phyloP scores from a whole-genome alignment of 345 rosid species.

The Balakata baccata region DNA sequence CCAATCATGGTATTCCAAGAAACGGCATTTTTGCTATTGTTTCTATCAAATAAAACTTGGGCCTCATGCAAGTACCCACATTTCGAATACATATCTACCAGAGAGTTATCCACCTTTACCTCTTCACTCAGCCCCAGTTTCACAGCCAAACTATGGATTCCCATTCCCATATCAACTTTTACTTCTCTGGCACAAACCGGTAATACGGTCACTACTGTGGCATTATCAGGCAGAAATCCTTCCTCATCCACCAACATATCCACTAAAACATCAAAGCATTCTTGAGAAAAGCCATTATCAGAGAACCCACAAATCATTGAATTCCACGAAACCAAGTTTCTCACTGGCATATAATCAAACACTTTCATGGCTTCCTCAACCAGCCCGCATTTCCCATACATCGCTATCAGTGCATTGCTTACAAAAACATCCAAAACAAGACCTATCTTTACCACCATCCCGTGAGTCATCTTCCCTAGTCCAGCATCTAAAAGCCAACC shows the following conservation, averaged over 20 bases:
- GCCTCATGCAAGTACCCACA: slow-evolving; percentile 51
- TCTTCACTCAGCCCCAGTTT: slow-evolving; percentile 48
- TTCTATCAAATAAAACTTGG: slow-evolving; percentile 37
- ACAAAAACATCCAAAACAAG: slow-evolving; percentile 51
- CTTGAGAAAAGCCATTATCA: slow-evolving; percentile 39
- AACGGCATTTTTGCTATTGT: slow-evolving; percentile 46
- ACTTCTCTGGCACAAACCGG: slow-evolving; percentile 52
- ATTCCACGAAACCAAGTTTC: slow-evolving; percentile 67
- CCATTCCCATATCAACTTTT: slow-evolving; percentile 39
- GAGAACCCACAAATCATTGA: slow-evolving; percentile 48
- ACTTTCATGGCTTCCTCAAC: slow-evolving; percentile 39
- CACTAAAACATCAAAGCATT: slow-evolving; percentile 38
- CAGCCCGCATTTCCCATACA: slow-evolving; percentile 52
- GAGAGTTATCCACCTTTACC: slow-evolving; percentile 50
- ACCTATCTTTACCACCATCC: slow-evolving; percentile 53
- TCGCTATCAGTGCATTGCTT: slow-evolving; percentile 51
- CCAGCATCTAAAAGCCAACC: slow-evolving; percentile 39
- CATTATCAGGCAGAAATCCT: slow-evolving; percentile 49
- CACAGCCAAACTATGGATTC: slow-evolving; percentile 55
- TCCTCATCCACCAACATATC: slow-evolving; percentile 43
- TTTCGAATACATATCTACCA: slow-evolving; percentile 61
- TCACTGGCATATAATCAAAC: slow-evolving; percentile 47
- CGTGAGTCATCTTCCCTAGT: slow-evolving; percentile 50
- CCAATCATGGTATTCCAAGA: slow-evolving; percentile 62
- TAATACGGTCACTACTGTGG: slow-evolving; percentile 48